A percentile compares a stretch with the other conserved stretches of the same genome.
phyloP scores from a whole-genome alignment of 2,329 filamentous ascomycete genomes.

The Didymella arachidicola region DNA sequence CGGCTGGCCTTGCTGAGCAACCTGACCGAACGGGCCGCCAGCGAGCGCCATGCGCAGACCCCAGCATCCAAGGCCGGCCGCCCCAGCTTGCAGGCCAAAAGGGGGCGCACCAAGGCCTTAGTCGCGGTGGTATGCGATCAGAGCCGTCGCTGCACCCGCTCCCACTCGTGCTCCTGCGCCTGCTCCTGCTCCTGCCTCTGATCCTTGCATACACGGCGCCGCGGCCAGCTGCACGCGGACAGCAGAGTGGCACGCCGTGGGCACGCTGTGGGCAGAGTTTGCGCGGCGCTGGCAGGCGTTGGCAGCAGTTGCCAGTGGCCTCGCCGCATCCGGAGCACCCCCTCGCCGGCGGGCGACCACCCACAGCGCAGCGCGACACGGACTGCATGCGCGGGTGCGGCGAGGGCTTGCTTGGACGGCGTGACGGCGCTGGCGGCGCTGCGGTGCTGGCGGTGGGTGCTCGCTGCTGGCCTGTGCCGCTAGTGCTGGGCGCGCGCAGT shows the following conservation, averaged over 20 bases:
- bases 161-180: too few species aligned
- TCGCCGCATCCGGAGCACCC: neutral
- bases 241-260: neutral
- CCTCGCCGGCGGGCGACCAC: neutral
- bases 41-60: conserved; percentile 16
- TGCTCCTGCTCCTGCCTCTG: too few species aligned
- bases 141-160: neutral
- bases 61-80: conserved; percentile 16
- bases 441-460: too few species aligned
- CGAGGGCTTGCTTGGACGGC: neutral
- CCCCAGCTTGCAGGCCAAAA: conserved; percentile 14
- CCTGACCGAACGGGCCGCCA: conserved; percentile 13
- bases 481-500: neutral
- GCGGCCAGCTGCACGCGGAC: neutral
- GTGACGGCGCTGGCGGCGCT: neutral
- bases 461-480: neutral
- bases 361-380: conserved; percentile 4
- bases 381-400: conserved; percentile 15
- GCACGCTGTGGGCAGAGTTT: neutral
- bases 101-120: conserved; percentile 13
- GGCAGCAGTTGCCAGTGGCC: neutral
- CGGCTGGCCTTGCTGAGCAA: conserved; percentile 9
- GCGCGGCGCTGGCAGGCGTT: neutral
- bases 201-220: too few species aligned
- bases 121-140: neutral